phyloP scores from a whole-genome alignment of 495 filamentous ascomycete species.

The Terfezia claveryi region DNA sequence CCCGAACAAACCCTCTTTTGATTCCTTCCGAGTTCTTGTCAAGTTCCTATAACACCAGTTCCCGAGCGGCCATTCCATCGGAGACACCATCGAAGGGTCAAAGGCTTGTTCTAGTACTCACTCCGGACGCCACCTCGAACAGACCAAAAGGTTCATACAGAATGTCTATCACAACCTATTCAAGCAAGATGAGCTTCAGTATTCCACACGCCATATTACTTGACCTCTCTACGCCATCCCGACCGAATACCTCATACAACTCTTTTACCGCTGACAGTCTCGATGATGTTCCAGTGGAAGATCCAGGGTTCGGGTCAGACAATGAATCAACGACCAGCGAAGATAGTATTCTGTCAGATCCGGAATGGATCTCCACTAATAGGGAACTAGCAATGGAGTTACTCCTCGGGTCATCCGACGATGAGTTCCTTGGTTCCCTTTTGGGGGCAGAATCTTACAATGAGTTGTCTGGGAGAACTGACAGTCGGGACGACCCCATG shows the following conservation, averaged over 20 bases:
- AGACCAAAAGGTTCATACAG: not conserved
- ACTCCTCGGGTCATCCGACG: not conserved
- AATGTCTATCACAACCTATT: not conserved
- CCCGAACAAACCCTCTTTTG: no score
- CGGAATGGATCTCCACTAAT: not conserved
- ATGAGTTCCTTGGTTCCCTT: not conserved
- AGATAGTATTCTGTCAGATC: not conserved
- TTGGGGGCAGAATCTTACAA: not conserved
- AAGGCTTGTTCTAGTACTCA: not conserved
- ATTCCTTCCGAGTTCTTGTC: not conserved
- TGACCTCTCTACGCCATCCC: not conserved
- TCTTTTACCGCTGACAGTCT: not conserved
- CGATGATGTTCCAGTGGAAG: not conserved
- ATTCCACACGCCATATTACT: not conserved
- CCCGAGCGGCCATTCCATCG: not conserved
- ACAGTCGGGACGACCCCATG: not conserved
- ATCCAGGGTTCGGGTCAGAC: not conserved
- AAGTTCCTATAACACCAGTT: not conserved
- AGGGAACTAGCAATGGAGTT: not conserved
- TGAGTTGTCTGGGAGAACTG: not conserved
- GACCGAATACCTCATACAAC: not conserved
- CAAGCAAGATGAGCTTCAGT: not conserved
- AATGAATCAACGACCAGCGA: not conserved
- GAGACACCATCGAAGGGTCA: not conserved
- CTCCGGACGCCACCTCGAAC: not conserved